These are phyloP conservation scores for Alternaria novae-zelandiae DNA, from an alignment of 2,329 filamentous ascomycete genomes.

Conservation along the genomic window DNA sequence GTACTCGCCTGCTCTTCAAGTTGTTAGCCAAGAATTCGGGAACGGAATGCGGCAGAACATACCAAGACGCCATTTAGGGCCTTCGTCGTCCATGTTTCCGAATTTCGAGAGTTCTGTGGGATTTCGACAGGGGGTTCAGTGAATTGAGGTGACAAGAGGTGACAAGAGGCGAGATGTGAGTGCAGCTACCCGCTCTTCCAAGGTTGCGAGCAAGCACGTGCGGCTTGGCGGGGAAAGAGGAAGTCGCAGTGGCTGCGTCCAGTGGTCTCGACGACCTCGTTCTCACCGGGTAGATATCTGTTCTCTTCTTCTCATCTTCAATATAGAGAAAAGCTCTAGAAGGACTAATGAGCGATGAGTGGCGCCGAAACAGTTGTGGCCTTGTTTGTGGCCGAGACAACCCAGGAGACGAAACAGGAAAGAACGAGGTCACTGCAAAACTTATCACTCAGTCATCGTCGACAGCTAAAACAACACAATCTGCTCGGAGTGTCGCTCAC, in stretches of 20 bases:
- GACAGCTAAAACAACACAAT: neutral
- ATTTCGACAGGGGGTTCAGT: neutral
- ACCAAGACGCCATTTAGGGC: slow-evolving; percentile 26
- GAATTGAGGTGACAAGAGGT: neutral
- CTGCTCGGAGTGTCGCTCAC: too few relatives aligned
- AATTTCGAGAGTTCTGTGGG: too few relatives aligned
- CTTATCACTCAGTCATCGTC: neutral
- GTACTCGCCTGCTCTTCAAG: slow-evolving; percentile 15
- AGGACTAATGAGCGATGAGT: neutral
- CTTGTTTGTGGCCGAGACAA: too few relatives aligned
- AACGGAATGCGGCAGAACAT: neutral
- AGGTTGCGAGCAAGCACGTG: neutral
- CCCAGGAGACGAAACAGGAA: neutral
- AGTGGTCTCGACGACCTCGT: neutral
- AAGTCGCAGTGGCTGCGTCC: neutral
- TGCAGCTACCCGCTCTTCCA: neutral
- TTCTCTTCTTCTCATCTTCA: neutral
- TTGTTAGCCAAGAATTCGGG: neutral
- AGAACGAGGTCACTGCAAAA: neutral
- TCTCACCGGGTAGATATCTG: neutral
- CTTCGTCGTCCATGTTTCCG: slow-evolving; percentile 1
- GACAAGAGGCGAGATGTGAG: neutral
- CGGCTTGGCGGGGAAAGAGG: slow-evolving; percentile 1
- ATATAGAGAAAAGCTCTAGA: neutral
- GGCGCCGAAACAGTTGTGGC: neutral